Percentiles rank a stretch among this genome's conserved stretches.
Evolutionary conservation across 139 green algal species (phyloP).

Genomic region (Chlorella sorokiniana): DNA sequence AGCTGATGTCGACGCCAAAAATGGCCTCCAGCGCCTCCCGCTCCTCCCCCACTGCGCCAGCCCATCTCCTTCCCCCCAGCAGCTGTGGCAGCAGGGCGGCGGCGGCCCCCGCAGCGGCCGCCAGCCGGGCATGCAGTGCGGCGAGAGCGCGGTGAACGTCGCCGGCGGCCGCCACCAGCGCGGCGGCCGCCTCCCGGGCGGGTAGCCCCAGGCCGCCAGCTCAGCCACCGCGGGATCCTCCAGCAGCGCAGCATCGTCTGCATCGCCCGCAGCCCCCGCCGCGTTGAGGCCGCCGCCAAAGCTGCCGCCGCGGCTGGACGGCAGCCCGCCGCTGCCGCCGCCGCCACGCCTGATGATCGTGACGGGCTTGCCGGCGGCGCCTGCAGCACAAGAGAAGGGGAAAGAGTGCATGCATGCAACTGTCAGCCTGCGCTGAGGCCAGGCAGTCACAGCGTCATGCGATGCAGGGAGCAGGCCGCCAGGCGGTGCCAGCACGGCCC

Average conservation of each 20-base stretch:
- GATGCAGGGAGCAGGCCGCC: background rate
- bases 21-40: conserved; percentile 75
- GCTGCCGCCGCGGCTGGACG: background rate
- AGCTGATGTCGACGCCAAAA: conserved; percentile 56
- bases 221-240: conserved; percentile 41
- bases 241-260: background rate
- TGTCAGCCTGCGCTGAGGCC: too few species aligned
- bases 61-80: background rate
- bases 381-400: background rate
- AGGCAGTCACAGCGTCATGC: background rate
- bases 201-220: conserved; percentile 58
- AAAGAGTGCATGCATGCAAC: too few species aligned
- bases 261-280: background rate
- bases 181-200: conserved; percentile 29
- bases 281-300: background rate
- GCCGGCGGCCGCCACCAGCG: conserved; percentile 47
- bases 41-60: conserved; percentile 69
- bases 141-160: conserved; percentile 49
- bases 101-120: conserved; percentile 18
- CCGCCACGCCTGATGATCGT: conserved; percentile 29
- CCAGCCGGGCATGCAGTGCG: conserved; percentile 46
- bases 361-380: conserved; percentile 51
- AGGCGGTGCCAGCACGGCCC: background rate
- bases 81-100: background rate
- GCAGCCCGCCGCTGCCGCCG: background rate